Percentiles rank a stretch among this genome's conserved stretches.
These are phyloP conservation scores for Scheffersomyces illinoinensis DNA, from an alignment of 1,139 yeast genomes.

Conservation along the genomic window DNA sequence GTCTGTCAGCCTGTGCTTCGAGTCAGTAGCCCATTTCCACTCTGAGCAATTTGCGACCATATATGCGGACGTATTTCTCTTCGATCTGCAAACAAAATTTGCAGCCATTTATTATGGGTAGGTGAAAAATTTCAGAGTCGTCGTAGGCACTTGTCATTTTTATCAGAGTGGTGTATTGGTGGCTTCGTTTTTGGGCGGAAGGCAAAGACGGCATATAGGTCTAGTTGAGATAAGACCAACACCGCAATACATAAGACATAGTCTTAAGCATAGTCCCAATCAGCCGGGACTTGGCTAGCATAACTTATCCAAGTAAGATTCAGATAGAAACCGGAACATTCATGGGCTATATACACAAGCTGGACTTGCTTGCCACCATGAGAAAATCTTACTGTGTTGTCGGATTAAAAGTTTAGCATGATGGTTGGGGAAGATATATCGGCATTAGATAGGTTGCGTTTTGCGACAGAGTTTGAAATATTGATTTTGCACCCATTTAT, in stretches of 20 bases:
- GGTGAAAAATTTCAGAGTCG: not conserved
- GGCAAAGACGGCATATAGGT: not conserved
- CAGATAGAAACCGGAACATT: too few relatives aligned
- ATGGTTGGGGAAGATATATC: too few relatives aligned
- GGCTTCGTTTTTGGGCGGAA: not conserved
- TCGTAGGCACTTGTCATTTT: conserved; percentile 2
- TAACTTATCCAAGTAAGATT: too few relatives aligned
- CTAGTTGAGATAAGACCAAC: not conserved
- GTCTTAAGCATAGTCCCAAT: too few relatives aligned
- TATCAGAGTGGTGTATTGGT: not conserved
- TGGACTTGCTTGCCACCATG: too few relatives aligned
- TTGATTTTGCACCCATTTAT: too few relatives aligned
- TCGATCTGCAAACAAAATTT: conserved; percentile 5
- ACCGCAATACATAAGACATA: not conserved
- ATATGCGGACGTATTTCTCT: not conserved
- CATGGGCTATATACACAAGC: too few relatives aligned
- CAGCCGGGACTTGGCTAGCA: too few relatives aligned
- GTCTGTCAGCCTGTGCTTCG: not conserved
- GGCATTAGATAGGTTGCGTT: too few relatives aligned
- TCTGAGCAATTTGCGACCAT: conserved; percentile 5
- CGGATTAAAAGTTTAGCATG: too few relatives aligned
- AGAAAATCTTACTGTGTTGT: too few relatives aligned
- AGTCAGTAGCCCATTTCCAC: not conserved
- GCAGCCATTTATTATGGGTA: conserved; percentile 10
- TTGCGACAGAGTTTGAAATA: too few relatives aligned